Conservation (phyloP, 2,329 filamentous ascomycete genomes). For the Dothideomycetidae sp. region DNA sequence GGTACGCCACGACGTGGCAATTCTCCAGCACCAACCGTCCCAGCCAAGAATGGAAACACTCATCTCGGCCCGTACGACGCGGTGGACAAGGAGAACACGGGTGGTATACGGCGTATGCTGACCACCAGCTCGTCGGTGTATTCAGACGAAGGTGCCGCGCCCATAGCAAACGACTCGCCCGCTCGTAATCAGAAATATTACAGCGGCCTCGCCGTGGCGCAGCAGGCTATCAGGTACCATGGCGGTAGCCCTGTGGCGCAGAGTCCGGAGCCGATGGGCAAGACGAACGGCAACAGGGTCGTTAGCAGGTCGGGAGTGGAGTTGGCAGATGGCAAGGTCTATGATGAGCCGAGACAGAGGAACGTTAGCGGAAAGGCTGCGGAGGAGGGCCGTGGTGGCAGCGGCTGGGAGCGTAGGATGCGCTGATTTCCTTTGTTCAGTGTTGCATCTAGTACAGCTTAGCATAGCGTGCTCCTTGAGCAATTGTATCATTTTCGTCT, state of each 20-base stretch:
- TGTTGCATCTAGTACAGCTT: too few species aligned
- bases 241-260: conserved; percentile 32
- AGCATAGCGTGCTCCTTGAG: neutral
- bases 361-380: conserved; percentile 60
- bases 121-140: conserved; percentile 22
- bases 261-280: conserved; percentile 9
- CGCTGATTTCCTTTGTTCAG: too few species aligned
- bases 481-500: too few species aligned
- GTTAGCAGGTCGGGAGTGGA: conserved; percentile 35
- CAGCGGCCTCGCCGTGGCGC: conserved; percentile 31
- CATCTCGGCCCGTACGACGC: neutral
- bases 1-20: conserved; percentile 14
- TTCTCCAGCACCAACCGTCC: conserved; percentile 11
- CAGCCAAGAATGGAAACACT: neutral
- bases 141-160: conserved; percentile 15
- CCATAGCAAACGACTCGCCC: conserved; percentile 15
- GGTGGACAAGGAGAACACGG: conserved; percentile 4
- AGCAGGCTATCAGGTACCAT: conserved; percentile 17
- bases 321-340: conserved; percentile 29
- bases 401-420: neutral
- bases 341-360: conserved; percentile 31
- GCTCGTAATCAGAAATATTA: conserved; percentile 31
- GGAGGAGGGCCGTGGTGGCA: conserved; percentile 48
- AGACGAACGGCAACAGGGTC: conserved; percentile 22
- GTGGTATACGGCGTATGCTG: conserved; percentile 6